A percentile compares a stretch with the other conserved stretches of the same genome.
These are phyloP conservation scores for Davidsoniella eucalypti DNA, from an alignment of 2,329 filamentous ascomycete genomes.

Conservation along the genomic window DNA sequence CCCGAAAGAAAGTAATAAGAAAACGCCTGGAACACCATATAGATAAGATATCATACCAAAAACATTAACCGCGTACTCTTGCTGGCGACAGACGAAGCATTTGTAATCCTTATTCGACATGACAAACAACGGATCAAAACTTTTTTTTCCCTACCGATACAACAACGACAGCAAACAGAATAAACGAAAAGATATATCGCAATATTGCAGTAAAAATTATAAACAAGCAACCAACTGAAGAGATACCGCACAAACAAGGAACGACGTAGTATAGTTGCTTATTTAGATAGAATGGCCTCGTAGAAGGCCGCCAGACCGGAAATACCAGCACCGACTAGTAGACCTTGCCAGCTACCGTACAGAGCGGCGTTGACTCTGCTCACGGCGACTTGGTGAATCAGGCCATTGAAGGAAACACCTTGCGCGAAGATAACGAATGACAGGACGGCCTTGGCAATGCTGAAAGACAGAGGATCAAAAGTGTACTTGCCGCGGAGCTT, in stretches of 20 bases:
- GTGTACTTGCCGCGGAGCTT: slow-evolving; percentile 34
- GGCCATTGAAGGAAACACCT: slow-evolving; percentile 44
- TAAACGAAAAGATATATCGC: not conserved
- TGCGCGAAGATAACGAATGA: slow-evolving; percentile 67
- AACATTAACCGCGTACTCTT: no score
- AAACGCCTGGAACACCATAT: no score
- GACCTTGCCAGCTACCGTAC: slow-evolving; percentile 54
- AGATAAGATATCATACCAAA: no score
- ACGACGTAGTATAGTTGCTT: slow-evolving; percentile 14
- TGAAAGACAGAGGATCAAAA: slow-evolving; percentile 80
- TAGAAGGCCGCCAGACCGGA: slow-evolving; percentile 56
- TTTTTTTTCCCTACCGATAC: not conserved
- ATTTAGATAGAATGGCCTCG: slow-evolving; percentile 60
- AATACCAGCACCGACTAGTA: slow-evolving; percentile 52
- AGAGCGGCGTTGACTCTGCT: slow-evolving; percentile 47
- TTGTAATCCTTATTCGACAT: no score
- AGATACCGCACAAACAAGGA: not conserved
- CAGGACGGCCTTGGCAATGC: slow-evolving; percentile 69
- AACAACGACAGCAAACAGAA: not conserved
- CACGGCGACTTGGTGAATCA: slow-evolving; percentile 43
- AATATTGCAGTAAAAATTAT: not conserved
- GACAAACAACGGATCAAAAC: no score
- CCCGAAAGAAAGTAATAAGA: no score
- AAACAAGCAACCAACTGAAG: not conserved
- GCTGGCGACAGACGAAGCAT: no score